Evolutionary conservation across 495 filamentous ascomycete genomes (phyloP), one percentile per base, ranked within the genome.

Genomic region (Thermochaetoides thermophila): DNA sequence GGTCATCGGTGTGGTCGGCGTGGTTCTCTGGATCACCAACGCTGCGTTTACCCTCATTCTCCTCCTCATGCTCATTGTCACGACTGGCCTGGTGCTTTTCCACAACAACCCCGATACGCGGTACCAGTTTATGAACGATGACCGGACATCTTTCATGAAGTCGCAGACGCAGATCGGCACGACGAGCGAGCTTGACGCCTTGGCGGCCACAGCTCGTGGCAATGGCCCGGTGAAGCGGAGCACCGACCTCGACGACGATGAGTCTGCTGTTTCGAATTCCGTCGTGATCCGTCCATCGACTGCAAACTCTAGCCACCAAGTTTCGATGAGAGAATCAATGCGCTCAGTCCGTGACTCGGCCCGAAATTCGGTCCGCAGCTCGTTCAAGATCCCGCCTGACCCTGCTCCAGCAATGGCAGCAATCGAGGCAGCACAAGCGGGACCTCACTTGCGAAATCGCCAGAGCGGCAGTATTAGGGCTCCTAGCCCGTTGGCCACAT

Each of bases 91-190:
- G 47, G 79, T 86, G 18, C 64, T 96, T 43, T 68, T 84, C 48
- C 83, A 82, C 31, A 93, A 95, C 69, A 89, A 97, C 60, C 89
- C 89, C 12, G 89, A 97, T 54, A 80, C 77, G 16, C 81, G 89
- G 21, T 97, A 96, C 59, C 85, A 95, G 56, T 83, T 81, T 35
- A 95, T 97, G 84, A 75, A 79, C 32, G 89, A 96, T 50, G 89
- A 96, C 60, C 79, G 89, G 38, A 82, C 81, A 28, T 94, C 86
- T 3, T 95, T 96, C 60, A 95, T 95, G 76, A 97, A 97, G 66
- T 95, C 87, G 4, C 78, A 91, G 44, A 78, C 81, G n/a, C 73
- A 85, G 45, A 66, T 96, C 35, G 81, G 69, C 21, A 56, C 60
- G 12, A 63, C 60, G 15, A 89, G 80, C 3, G 89, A 97, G 51